Evolutionary conservation across 2,329 filamentous ascomycete species (phyloP).

Genomic region (Pseudophaeomoniella oleicola): DNA sequence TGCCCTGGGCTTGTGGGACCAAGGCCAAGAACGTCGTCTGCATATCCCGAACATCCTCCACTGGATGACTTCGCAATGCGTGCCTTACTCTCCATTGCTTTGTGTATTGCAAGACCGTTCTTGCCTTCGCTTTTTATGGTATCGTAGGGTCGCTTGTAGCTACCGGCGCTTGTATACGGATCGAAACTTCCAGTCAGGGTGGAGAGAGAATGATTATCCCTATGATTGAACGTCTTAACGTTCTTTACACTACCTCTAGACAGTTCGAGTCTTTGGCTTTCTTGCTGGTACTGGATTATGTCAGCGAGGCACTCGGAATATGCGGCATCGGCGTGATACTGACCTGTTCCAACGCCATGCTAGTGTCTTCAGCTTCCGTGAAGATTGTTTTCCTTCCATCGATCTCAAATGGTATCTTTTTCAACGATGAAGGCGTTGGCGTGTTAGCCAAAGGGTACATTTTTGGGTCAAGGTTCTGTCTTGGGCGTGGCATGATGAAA

Average conservation of each 20-base stretch:
- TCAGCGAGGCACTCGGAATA: no score
- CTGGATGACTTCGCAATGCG: no score
- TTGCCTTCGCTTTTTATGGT: no score
- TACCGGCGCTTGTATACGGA: neutral
- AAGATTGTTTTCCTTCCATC: conserved; percentile 48
- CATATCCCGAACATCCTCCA: no score
- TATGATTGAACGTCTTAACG: conserved; percentile 5
- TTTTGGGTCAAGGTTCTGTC: conserved; percentile 65
- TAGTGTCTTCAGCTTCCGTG: conserved; percentile 45
- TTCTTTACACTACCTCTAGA: conserved; percentile 9
- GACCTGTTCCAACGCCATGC: conserved; percentile 35
- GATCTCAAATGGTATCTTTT: conserved; percentile 61
- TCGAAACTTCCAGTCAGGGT: neutral
- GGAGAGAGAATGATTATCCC: neutral
- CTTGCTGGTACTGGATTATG: conserved; percentile 8
- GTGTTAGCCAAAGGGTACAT: conserved; percentile 77
- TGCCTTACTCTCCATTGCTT: no score
- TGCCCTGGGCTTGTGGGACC: no score
- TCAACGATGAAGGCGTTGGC: conserved; percentile 66
- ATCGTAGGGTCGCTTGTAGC: neutral
- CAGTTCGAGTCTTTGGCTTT: conserved; percentile 8
- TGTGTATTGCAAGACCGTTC: no score
- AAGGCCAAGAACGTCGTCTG: no score
- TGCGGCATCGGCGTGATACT: no score
- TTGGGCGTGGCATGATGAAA: conserved; percentile 61